phyloP scores from a whole-genome alignment of 2,329 filamentous ascomycete species.

The Penicillium vulpinum region DNA sequence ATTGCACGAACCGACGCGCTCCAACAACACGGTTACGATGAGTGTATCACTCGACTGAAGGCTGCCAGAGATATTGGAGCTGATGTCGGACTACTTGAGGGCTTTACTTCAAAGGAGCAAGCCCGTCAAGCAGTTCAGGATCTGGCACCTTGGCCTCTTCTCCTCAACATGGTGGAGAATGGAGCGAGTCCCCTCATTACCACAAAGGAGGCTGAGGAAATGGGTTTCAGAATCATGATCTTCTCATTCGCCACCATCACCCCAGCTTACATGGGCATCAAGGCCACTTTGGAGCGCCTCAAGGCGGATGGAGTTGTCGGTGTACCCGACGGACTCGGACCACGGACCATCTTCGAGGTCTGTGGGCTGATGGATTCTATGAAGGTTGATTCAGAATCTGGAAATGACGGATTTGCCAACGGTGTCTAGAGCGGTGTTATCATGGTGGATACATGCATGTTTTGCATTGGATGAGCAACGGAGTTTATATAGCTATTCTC shows the following conservation, averaged over 20 bases:
- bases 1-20: conserved; percentile 46
- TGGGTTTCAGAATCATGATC: conserved; percentile 48
- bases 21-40: conserved; percentile 43
- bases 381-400: conserved; percentile 40
- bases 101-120: conserved; percentile 40
- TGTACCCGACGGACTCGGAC: conserved; percentile 31
- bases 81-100: conserved; percentile 46
- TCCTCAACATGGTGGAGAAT: conserved; percentile 49
- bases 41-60: conserved; percentile 40
- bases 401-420: conserved; percentile 33
- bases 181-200: conserved; percentile 41
- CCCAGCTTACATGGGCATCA: conserved; percentile 41
- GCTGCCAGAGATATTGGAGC: conserved; percentile 42
- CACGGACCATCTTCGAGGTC: conserved; percentile 42
- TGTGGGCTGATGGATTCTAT: conserved; percentile 44
- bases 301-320: conserved; percentile 39
- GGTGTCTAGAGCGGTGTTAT: conserved; percentile 20
- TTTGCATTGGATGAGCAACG: neutral
- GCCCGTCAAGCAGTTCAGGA: conserved; percentile 38
- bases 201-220: conserved; percentile 39
- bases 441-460: neutral
- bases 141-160: conserved; percentile 40
- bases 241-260: conserved; percentile 42
- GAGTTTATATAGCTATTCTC: neutral
- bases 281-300: conserved; percentile 33